Base-by-base conservation (phyloP, 345 rosid genomes). In the Erysimum cheiranthoides region DNA sequence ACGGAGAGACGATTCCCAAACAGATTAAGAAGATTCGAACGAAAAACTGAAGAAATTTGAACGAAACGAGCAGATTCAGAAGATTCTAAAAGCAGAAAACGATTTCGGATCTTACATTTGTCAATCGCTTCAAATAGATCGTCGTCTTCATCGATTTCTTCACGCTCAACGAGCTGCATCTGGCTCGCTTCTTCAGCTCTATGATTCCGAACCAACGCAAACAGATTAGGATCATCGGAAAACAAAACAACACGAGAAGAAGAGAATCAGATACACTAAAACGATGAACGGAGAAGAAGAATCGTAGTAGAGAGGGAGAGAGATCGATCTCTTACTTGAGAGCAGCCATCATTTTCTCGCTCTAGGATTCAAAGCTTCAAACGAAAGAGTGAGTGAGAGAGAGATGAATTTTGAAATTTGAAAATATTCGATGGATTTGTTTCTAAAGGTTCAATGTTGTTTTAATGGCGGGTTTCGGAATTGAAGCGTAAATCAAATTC, bases 101-200 rank as follows among this genome's bases (percentile, higher is more conserved):
- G 70, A 49, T 28, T 34, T 70, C 36, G 36, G 54, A 67, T 60
- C 79, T 82, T 73, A 82, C 93, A 67, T 79, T 89, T 91, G 78
- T 91, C 93, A 40, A 91, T 89, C 45, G 86, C 89, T 84, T 89
- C 97, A 68, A 89, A 88, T 63, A 91, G 49, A 45, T 89, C 91
- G 6, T 87, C 95, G 70, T 89, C 94, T 47, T 84, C 95, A 30
- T 85, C 90, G 6, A 86, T 66, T 5, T 87, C 88, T 70, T 86
- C 91, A 45, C 93, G 90, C 65, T 86, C 90, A 53, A 89, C 85
- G 57, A 91, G 87, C 89, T 89, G 91, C 66, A 86, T 63, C 84
- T 89, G 92, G 65, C 80, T 86, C 57, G 79, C 78, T 51, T 87
- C 90, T 84, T 89, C 94, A 52, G 92, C 80, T 85, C 96, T 87